Percentiles rank a stretch among this genome's conserved stretches.
Evolutionary conservation across 805 yeast genomes (phyloP).

Genomic region (Lachancea meyersii): DNA sequence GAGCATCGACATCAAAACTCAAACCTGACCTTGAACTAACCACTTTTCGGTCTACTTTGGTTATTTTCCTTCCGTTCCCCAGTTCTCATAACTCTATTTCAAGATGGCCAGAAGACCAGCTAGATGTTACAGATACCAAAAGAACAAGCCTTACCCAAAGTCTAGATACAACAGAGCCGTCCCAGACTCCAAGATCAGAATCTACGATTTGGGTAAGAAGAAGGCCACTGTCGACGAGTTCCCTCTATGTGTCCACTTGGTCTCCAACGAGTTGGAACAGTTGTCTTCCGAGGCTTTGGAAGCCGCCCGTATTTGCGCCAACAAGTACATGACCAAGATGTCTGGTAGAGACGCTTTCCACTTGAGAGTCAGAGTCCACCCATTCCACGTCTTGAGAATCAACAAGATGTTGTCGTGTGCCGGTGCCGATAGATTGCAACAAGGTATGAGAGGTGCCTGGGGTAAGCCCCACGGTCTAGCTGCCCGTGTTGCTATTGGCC

Average conservation of each 20-base stretch:
- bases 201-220: conserved; percentile 99
- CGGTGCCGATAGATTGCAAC: conserved; percentile 99
- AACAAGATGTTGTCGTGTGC: conserved; percentile 99
- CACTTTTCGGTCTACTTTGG: background rate
- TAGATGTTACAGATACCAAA: conserved; percentile 99
- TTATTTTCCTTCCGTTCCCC: background rate
- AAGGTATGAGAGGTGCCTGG: conserved; percentile 99
- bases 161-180: conserved; percentile 99
- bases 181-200: conserved; percentile 99
- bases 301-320: conserved; percentile 99
- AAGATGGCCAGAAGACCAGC: conserved; percentile 99
- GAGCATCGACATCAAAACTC: too few species aligned
- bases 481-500: conserved; percentile 98
- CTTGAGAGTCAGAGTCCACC: conserved; percentile 99
- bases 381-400: conserved; percentile 99
- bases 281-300: conserved; percentile 99
- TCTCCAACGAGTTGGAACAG: conserved; percentile 98
- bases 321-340: conserved; percentile 96
- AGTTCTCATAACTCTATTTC: conserved; percentile 28
- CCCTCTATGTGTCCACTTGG: conserved; percentile 99
- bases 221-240: conserved; percentile 98
- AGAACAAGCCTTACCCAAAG: conserved; percentile 99
- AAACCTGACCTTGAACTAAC: background rate
- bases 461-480: conserved; percentile 99
- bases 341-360: conserved; percentile 99